Evolutionary conservation across 805 yeast genomes (phyloP).

Genomic region (Jamesozyma piceae): DNA sequence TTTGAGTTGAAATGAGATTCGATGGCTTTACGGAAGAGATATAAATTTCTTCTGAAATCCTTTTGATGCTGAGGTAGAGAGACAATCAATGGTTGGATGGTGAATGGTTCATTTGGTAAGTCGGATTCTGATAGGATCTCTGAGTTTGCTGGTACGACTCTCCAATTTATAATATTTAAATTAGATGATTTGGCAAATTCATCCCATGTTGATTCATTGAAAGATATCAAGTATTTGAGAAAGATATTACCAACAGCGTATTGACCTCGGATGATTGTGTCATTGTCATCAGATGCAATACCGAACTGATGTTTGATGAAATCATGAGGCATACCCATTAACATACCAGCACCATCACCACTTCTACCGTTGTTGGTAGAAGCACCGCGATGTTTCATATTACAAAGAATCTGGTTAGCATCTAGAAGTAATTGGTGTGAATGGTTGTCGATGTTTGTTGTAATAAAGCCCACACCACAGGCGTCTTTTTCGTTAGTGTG

Average conservation of each 20-base stretch:
- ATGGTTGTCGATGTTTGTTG: conserved; percentile 79
- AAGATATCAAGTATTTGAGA: conserved; percentile 35
- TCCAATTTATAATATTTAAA: conserved; percentile 84
- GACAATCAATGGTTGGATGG: conserved; percentile 89
- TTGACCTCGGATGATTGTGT: conserved; percentile 70
- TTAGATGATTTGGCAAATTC: conserved; percentile 68
- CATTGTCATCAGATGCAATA: conserved; percentile 48
- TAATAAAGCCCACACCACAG: conserved; percentile 97
- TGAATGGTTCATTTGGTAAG: conserved; percentile 78
- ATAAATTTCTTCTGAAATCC: conserved; percentile 12
- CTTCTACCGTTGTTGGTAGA: conserved; percentile 85
- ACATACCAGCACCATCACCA: conserved; percentile 98
- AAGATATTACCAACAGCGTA: conserved; percentile 62
- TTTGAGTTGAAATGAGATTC: conserved; percentile 36
- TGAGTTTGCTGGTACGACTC: conserved; percentile 91
- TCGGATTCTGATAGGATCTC: conserved; percentile 92
- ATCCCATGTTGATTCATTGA: conserved; percentile 24
- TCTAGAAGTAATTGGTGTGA: conserved; percentile 92
- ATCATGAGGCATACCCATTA: conserved; percentile 84
- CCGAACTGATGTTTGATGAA: conserved; percentile 79
- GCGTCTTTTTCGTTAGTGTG: conserved; percentile 94
- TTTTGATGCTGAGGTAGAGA: conserved; percentile 19
- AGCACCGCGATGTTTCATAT: conserved; percentile 98
- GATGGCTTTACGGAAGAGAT: conserved; percentile 9
- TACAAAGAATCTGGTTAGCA: conserved; percentile 78